Evolutionary conservation across 2,329 filamentous ascomycete genomes (phyloP).

Genomic region (Pseudohalonectria lignicola): DNA sequence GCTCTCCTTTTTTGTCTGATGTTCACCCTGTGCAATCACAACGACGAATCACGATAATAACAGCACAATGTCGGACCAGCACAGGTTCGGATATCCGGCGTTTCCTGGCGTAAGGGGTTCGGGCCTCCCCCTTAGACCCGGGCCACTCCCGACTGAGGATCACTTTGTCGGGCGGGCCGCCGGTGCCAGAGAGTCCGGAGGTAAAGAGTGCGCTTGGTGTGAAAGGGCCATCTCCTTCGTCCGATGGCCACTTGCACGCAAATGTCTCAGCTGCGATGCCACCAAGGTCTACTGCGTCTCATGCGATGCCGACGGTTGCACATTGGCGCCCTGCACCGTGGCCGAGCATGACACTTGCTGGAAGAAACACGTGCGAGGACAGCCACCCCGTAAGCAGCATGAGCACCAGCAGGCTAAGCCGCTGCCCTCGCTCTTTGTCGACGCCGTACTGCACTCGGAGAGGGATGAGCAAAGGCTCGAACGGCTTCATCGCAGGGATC

Average conservation of each 20-base stretch:
- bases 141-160: no score
- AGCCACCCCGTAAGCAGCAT: no score
- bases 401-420: neutral
- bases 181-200: no score
- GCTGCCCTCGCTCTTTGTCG: neutral
- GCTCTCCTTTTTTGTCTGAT: no score
- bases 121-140: no score
- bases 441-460: neutral
- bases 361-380: neutral
- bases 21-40: no score
- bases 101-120: no score
- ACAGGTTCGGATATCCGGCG: no score
- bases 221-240: neutral
- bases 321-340: neutral
- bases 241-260: neutral
- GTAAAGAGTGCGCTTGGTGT: neutral
- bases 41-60: no score
- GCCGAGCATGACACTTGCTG: neutral
- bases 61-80: no score
- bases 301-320: neutral
- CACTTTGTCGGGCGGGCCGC: no score
- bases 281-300: neutral
- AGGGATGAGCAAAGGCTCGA: neutral
- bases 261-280: neutral
- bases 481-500: neutral